phyloP scores from a whole-genome alignment of 345 rosid species.

The Gossypium mustelinum region DNA sequence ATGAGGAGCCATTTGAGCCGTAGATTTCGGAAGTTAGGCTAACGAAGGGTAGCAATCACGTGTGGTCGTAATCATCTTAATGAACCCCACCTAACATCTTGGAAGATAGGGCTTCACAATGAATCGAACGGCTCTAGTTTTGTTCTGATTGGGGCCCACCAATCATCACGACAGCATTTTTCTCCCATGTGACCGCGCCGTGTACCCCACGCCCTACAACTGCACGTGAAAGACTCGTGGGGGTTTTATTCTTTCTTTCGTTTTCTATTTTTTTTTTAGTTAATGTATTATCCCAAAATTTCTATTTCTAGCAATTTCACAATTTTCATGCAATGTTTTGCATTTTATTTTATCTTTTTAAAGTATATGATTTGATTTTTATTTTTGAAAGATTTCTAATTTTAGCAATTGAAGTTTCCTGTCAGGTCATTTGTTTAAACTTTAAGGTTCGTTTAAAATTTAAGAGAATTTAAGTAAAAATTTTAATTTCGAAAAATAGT shows the following conservation, averaged over 20 bases:
- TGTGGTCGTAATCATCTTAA: not conserved
- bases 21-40: not conserved
- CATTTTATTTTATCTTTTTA: no score
- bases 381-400: no score
- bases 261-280: no score
- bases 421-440: no score
- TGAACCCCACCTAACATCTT: not conserved
- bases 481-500: no score
- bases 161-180: not conserved
- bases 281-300: no score
- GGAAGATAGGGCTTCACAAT: not conserved
- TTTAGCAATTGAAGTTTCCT: no score
- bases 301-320: no score
- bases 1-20: not conserved
- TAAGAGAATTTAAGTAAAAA: accelerated
- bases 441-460: accelerated
- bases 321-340: no score
- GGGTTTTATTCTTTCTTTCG: not conserved
- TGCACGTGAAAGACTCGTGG: not conserved
- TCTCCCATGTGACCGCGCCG: not conserved
- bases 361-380: no score
- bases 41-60: no score
- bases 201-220: not conserved
- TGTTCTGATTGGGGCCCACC: not conserved
- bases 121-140: not conserved